A percentile compares a stretch with the other conserved stretches of the same genome.
Evolutionary conservation across 1,139 yeast species (phyloP).

Genomic region (Debaryomycetaceae sp.): DNA sequence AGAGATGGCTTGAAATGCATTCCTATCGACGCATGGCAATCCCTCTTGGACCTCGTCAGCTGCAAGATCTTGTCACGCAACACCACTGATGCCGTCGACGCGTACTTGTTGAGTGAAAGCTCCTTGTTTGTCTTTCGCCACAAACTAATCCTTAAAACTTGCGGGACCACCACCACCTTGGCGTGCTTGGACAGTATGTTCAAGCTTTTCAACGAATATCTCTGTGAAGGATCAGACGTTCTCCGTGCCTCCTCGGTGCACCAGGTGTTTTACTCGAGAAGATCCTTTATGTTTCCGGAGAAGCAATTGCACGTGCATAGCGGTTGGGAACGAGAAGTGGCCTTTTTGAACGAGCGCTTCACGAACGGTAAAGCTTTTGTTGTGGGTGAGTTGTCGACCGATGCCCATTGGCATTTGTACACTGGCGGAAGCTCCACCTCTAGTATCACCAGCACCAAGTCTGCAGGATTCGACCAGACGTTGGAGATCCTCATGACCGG

Average conservation of each 20-base stretch:
- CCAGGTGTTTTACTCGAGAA: conserved; percentile 80
- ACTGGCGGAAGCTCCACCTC: conserved; percentile 33
- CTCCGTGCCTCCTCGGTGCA: conserved; percentile 31
- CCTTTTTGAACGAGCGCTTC: conserved; percentile 55
- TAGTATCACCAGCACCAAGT: conserved; percentile 7
- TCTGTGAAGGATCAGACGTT: conserved; percentile 7
- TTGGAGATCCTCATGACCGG: conserved; percentile 90
- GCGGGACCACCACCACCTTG: conserved; percentile 91
- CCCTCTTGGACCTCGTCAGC: conserved; percentile 66
- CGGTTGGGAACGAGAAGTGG: conserved; percentile 77
- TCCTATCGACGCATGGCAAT: conserved; percentile 59
- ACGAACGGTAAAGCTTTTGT: conserved; percentile 58
- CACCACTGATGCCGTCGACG: conserved; percentile 57
- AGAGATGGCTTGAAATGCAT: conserved; percentile 51
- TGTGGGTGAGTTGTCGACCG: conserved; percentile 64
- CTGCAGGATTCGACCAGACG: conserved; percentile 47
- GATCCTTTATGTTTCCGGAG: conserved; percentile 88
- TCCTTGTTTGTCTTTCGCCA: conserved; percentile 84
- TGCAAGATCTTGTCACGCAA: conserved; percentile 84
- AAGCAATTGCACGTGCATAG: conserved; percentile 73
- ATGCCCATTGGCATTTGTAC: conserved; percentile 88
- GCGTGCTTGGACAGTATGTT: conserved; percentile 63
- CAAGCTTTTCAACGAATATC: conserved; percentile 29
- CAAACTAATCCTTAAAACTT: conserved; percentile 79
- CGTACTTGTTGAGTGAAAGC: conserved; percentile 81